Evolutionary conservation across 257 asterid genomes (phyloP).

Genomic region (Leptodermis oblonga): DNA sequence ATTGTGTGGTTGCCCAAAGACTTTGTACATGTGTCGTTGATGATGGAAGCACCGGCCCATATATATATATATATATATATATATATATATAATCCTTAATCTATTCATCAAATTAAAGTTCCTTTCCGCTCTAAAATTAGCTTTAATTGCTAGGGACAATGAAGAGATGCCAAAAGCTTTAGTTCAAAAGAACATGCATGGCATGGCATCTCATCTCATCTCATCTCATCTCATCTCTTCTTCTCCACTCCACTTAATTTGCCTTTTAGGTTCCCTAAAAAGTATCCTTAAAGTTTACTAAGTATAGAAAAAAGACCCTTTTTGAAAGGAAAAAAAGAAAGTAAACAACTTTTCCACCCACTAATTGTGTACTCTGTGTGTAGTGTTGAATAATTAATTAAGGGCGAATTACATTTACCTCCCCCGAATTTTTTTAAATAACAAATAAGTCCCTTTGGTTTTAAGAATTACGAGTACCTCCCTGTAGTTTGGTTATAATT

Average conservation of each 20-base stretch:
- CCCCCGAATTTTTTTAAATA: no score
- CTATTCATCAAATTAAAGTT: neutral
- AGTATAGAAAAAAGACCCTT: constrained; percentile 26
- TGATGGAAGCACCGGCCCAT: constrained; percentile 26
- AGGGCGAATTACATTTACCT: no score
- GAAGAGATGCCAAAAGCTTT: constrained; percentile 29
- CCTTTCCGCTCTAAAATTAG: neutral
- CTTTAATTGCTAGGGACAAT: constrained; percentile 24
- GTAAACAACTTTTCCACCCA: constrained; percentile 40
- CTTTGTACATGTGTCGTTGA: constrained; percentile 8
- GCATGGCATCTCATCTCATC: constrained; percentile 20
- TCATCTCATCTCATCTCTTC: neutral
- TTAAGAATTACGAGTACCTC: no score
- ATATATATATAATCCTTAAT: no score
- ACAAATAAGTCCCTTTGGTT: no score
- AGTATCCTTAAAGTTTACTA: constrained; percentile 27
- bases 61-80: no score
- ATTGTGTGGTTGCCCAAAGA: neutral
- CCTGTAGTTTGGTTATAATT: no score
- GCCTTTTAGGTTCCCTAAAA: constrained; percentile 11
- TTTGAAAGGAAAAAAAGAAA: constrained; percentile 19
- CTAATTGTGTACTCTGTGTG: constrained; percentile 23
- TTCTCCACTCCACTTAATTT: neutral
- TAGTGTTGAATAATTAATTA: constrained; percentile 17
- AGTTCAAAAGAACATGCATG: constrained; percentile 22